Base-by-base conservation (phyloP, 2,329 filamentous ascomycete genomes). In the Periconia digitata region DNA sequence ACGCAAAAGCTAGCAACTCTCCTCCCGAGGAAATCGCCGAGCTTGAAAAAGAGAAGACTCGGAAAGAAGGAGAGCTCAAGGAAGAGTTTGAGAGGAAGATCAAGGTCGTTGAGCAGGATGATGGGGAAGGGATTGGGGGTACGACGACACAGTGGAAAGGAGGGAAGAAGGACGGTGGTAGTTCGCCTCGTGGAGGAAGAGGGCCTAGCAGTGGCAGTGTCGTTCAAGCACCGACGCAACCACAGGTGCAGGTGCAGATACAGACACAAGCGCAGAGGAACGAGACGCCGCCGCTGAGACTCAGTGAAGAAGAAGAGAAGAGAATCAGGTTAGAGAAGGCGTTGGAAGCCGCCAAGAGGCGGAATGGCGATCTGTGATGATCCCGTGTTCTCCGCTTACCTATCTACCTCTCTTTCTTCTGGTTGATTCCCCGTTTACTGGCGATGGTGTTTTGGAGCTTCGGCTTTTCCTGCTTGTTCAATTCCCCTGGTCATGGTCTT, bases 301-400 rank as follows among this genome's bases (percentile, higher is more conserved):
- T 34, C 23, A 47, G 24, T 23, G 43, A 44, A 23, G 72, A 76
- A 45, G 56, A 63, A 12, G 74, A 76, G 50, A 77, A 77, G 56
- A 71, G 78, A 50, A 67, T 73, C 49, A 71, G 79, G 53, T 60
- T 81, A 42, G 74, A 73, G 39, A 74, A 67, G 53, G 79, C 79
- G 24, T 60, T 82, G 45, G 78, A 81, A 51, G 74, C 76, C 47
- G 79, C 79, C 8, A 82, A 81, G 68, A 74, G 70, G 64, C 72
- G 80, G 52, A 82, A 83, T 65, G 77, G 69, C 7, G 56, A 69
- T 51, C 13, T 52, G 13, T 54, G 18, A n/a, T n/a, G n/a, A n/a
- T n/a, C n/a, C 5, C 6, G 7, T 22, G 6, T 39, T 8, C 16
- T 18, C 6, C 7, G 17, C 15, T 39, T 13, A 5, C 6, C 16